A percentile compares a stretch with the other conserved stretches of the same genome.
Conservation (phyloP, 805 yeast species). For the Spathaspora girioi region DNA sequence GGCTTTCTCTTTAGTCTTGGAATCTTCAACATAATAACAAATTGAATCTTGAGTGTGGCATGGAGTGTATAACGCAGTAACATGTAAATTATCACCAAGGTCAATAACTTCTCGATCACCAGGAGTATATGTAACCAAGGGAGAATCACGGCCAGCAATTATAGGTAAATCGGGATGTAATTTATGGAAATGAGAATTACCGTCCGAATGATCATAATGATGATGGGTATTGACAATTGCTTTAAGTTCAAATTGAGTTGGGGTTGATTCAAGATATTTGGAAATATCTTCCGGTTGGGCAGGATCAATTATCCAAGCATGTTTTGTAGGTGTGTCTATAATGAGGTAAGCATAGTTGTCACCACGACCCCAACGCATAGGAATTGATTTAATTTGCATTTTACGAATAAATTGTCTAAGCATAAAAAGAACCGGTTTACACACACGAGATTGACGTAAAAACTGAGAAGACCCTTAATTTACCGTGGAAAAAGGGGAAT, state of each 20-base stretch:
- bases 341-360: conserved; percentile 86
- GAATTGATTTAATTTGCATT: conserved; percentile 81
- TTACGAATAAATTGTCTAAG: neutral
- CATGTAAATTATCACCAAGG: conserved; percentile 60
- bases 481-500: neutral
- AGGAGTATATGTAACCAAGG: conserved; percentile 69
- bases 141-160: conserved; percentile 82
- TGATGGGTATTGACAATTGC: conserved; percentile 95
- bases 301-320: conserved; percentile 87
- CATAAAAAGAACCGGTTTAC: neutral
- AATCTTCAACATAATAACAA: conserved; percentile 75
- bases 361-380: conserved; percentile 94
- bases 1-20: conserved; percentile 57
- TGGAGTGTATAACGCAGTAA: conserved; percentile 89
- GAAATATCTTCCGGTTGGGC: conserved; percentile 72
- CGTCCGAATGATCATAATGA: conserved; percentile 93
- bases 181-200: conserved; percentile 52
- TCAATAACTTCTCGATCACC: conserved; percentile 55
- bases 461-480: neutral
- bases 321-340: conserved; percentile 59
- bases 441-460: neutral
- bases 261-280: conserved; percentile 43
- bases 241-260: conserved; percentile 46
- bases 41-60: conserved; percentile 97
- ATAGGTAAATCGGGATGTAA: conserved; percentile 51